Evolutionary conservation across 768 basidiomycete species (phyloP).

Genomic region (Hericium coralloides): DNA sequence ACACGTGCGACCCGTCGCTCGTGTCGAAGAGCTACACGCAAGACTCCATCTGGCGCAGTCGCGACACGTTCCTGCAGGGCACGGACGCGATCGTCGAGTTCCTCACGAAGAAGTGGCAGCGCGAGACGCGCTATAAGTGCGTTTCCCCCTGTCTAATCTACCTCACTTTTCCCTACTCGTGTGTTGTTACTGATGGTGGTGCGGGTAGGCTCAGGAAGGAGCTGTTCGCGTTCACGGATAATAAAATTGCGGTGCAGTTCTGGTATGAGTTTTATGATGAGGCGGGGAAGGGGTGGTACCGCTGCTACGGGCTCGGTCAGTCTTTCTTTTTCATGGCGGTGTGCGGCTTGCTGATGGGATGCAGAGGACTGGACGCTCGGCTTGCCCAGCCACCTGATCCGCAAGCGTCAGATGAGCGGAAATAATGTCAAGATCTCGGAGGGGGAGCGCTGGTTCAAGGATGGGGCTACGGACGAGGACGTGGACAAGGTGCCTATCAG

Average conservation of each 20-base stretch:
- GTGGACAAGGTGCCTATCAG: conserved; percentile 28
- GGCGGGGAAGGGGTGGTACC: conserved; percentile 32
- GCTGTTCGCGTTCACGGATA: too few species aligned
- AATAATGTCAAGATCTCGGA: conserved; percentile 37
- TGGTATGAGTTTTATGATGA: conserved; percentile 39
- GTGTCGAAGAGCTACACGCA: too few species aligned
- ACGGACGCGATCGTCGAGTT: too few species aligned
- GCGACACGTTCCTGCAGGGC: too few species aligned
- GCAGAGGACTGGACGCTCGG: conserved; percentile 48
- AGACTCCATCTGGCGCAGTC: too few species aligned
- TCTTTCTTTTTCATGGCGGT: neutral
- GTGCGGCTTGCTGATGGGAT: too few species aligned
- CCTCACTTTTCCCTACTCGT: neutral
- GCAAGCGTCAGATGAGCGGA: conserved; percentile 43
- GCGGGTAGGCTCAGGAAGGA: too few species aligned
- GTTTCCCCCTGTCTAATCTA: conserved; percentile 5
- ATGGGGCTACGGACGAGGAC: too few species aligned
- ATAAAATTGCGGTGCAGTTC: conserved; percentile 47
- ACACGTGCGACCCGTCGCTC: too few species aligned
- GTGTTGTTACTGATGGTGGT: conserved; percentile 31
- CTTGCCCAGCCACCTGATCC: conserved; percentile 40
- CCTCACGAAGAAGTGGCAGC: too few species aligned
- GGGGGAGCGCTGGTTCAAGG: conserved; percentile 46
- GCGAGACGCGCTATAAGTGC: conserved; percentile 36
- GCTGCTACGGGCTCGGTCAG: conserved; percentile 36